Conservation (phyloP, 306 rosid genomes). For the Fragaria nilgerrensis region DNA sequence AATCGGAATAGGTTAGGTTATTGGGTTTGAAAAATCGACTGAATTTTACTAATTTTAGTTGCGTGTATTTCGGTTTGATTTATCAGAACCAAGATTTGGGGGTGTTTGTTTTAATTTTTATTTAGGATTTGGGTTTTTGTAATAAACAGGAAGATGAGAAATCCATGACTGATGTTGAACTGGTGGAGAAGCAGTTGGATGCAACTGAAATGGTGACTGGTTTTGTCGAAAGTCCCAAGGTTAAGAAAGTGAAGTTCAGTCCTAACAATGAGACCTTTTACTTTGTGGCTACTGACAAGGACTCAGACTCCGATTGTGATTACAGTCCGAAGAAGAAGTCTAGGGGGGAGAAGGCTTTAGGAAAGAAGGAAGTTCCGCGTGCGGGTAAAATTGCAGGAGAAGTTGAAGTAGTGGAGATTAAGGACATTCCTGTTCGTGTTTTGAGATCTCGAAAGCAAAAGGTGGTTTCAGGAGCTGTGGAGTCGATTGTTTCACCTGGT, state of each 20-base stretch:
- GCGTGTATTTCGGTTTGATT: neutral
- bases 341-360: neutral
- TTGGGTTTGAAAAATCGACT: neutral
- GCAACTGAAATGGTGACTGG: constrained; percentile 14
- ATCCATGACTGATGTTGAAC: neutral
- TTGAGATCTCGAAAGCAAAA: constrained; percentile 19
- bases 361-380: neutral
- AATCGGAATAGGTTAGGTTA: neutral
- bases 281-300: constrained; percentile 21
- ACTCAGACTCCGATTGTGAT: constrained; percentile 15
- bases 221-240: neutral
- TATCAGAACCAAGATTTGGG: neutral
- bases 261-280: constrained; percentile 31
- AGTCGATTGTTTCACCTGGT: neutral
- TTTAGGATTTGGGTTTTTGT: neutral
- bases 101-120: neutral
- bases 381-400: neutral
- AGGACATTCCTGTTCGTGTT: neutral
- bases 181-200: neutral
- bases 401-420: neutral
- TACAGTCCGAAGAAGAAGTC: constrained; percentile 15
- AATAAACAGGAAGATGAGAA: constrained; percentile 23
- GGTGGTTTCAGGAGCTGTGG: constrained; percentile 1
- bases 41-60: neutral
- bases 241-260: constrained; percentile 33